These are phyloP conservation scores for Claviceps capensis DNA, from an alignment of 2,329 filamentous ascomycete species.

Conservation along the genomic window DNA sequence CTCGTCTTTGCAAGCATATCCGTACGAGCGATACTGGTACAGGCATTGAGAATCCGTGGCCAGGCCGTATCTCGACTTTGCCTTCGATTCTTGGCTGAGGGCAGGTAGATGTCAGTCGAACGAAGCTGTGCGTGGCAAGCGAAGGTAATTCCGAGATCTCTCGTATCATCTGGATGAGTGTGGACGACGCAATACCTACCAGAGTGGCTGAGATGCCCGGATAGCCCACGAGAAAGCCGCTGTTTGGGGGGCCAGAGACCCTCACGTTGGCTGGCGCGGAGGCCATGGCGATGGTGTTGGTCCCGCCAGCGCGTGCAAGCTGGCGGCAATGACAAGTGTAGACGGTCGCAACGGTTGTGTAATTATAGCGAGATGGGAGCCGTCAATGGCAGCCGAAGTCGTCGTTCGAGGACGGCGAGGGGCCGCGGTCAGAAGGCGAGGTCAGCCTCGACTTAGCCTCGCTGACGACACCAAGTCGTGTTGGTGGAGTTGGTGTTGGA, in stretches of 20 bases:
- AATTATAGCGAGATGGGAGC: neutral
- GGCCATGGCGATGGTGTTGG: conserved; percentile 16
- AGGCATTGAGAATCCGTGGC: conserved; percentile 71
- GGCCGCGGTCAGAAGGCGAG: neutral
- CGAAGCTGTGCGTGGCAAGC: neutral
- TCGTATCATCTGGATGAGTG: neutral
- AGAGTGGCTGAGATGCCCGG: conserved; percentile 94
- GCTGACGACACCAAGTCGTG: conserved; percentile 1
- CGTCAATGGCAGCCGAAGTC: neutral
- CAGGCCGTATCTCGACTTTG: conserved; percentile 89
- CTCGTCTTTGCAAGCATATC: conserved; percentile 82
- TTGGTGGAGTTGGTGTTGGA: no score
- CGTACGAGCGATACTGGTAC: conserved; percentile 86
- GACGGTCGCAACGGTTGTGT: neutral
- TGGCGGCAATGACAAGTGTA: conserved; percentile 3
- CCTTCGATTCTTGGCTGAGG: conserved; percentile 86
- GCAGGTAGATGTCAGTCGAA: neutral
- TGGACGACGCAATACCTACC: conserved; percentile 44
- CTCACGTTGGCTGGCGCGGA: conserved; percentile 48
- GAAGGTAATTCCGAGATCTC: neutral
- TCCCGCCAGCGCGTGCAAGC: conserved; percentile 7
- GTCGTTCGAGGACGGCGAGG: conserved; percentile 1
- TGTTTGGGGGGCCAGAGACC: conserved; percentile 94
- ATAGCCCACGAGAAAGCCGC: conserved; percentile 91
- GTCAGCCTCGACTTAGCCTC: neutral